Base-by-base conservation (phyloP, 176 grass and related monocot species). In the Pharus latifolius region DNA sequence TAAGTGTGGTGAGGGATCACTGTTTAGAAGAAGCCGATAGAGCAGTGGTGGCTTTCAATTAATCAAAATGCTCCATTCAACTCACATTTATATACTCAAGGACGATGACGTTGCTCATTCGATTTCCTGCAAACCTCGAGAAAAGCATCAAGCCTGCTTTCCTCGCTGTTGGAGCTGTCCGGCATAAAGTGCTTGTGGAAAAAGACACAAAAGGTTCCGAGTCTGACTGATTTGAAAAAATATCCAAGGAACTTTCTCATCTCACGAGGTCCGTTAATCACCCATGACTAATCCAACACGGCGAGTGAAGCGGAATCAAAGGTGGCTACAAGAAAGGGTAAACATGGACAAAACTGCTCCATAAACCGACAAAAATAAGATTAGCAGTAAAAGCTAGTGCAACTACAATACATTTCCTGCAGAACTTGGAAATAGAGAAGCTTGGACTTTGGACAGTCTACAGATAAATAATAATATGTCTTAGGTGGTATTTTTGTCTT, bases 181-280 rank as follows among this genome's bases (percentile, higher is more conserved):
- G 15, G 66, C n/a, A n/a, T n/a, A 72, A 84, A 84, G 50, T 7
- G 23, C 25, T 17, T 3, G n/a, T 43, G 51, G 74, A 33, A 41
- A 78, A 78, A 24, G 81, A 65, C 24, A 29, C 67, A 67, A 84
- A 72, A 70, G 38, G 32, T 14, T 3, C 13, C 81, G 32, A 66
- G 74, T 6, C 17, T 1, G 53, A 5, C 53, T 41, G 23, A 23
- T 32, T 41, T 32, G 56, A 40, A 32, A 24, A n/a, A 80, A 54
- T 46, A 76, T 54, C 34, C 82, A 67, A 35, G 30, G 11, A 78
- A 53, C 68, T 84, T 84, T 84, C 43, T 33, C 68, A 51, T 10
- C 44, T 49, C 42, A 72, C 31, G 31, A 42, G 68, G 60, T 27
- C 8, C 2, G 49, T 59, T n/a, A 30, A 24, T 30, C 23, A 72